A percentile compares a stretch with the other conserved stretches of the same genome.
phyloP scores from a whole-genome alignment of 768 basidiomycete species.

The Crassisporium funariophilum region DNA sequence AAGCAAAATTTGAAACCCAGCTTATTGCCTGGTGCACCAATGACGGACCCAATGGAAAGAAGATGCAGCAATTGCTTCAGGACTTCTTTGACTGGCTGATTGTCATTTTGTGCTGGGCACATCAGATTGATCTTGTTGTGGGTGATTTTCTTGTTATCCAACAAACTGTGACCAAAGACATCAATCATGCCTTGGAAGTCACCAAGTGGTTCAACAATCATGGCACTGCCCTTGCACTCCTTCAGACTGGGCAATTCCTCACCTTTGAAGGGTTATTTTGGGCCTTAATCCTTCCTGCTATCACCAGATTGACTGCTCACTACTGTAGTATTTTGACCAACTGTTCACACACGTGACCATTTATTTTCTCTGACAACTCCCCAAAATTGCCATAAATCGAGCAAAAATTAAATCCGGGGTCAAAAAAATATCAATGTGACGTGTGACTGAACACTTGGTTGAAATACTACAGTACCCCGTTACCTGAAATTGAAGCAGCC shows the following conservation, averaged over 20 bases:
- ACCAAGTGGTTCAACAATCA: conserved; percentile 39
- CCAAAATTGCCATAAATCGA: no score
- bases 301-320: conserved; percentile 35
- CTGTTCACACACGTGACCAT: no score
- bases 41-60: conserved; percentile 25
- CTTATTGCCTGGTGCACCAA: conserved; percentile 27
- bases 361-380: no score
- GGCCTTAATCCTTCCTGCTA: conserved; percentile 31
- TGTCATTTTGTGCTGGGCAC: conserved; percentile 25
- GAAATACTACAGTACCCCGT: no score
- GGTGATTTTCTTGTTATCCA: conserved; percentile 32
- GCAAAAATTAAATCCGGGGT: no score
- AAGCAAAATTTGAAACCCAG: conserved; percentile 14
- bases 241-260: conserved; percentile 26
- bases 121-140: conserved; percentile 36
- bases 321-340: conserved; percentile 28
- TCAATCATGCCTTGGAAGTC: conserved; percentile 19
- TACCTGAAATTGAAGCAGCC: conserved; percentile 20
- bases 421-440: no score
- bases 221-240: conserved; percentile 25
- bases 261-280: conserved; percentile 9
- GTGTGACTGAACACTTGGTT: no score
- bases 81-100: conserved; percentile 13
- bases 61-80: conserved; percentile 19
- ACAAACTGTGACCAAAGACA: conserved; percentile 13